Percentiles rank a stretch among this genome's conserved stretches.
Evolutionary conservation across 306 rosid species (phyloP).

Genomic region (Rosa chinensis): DNA sequence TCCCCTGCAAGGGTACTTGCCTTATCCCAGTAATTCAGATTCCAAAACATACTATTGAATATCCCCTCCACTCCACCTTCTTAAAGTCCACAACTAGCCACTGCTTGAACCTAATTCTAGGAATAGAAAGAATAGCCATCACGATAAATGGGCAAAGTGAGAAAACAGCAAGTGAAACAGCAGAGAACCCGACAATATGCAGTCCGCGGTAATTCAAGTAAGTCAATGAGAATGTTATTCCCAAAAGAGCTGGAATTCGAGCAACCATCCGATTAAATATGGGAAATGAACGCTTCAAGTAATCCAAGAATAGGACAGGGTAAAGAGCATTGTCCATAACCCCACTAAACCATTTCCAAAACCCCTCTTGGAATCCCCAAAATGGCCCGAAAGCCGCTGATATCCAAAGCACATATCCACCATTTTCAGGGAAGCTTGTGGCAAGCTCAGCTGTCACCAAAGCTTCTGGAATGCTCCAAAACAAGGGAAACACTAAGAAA

Average conservation of each 20-base stretch:
- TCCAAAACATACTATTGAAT: slow-evolving; percentile 90
- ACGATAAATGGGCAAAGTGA: slow-evolving; percentile 71
- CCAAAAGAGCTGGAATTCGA: slow-evolving; percentile 70
- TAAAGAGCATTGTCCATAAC: slow-evolving; percentile 92
- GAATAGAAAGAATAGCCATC: slow-evolving; percentile 67
- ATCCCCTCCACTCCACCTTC: slow-evolving; percentile 67
- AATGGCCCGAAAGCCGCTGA: slow-evolving; percentile 81
- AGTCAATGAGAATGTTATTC: slow-evolving; percentile 61
- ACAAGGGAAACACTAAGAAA: slow-evolving; percentile 65
- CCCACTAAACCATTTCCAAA: slow-evolving; percentile 96
- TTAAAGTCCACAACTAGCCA: slow-evolving; percentile 61
- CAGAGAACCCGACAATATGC: slow-evolving; percentile 82
- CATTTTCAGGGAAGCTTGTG: slow-evolving; percentile 77
- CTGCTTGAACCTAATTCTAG: slow-evolving; percentile 46
- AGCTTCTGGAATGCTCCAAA: slow-evolving; percentile 94
- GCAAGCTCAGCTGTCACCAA: slow-evolving; percentile 88
- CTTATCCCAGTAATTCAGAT: slow-evolving; percentile 91
- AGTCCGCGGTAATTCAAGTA: slow-evolving; percentile 86
- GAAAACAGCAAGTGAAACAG: slow-evolving; percentile 69
- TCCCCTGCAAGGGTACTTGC: slow-evolving; percentile 94
- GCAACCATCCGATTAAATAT: slow-evolving; percentile 46
- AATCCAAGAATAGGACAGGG: slow-evolving; percentile 88
- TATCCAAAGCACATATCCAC: slow-evolving; percentile 86
- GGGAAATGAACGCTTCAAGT: slow-evolving; percentile 73
- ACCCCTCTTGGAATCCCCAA: slow-evolving; percentile 91